These are phyloP conservation scores for Coccomyxa subellipsoidea DNA, from an alignment of 163 green algal species.

Conservation along the genomic window DNA sequence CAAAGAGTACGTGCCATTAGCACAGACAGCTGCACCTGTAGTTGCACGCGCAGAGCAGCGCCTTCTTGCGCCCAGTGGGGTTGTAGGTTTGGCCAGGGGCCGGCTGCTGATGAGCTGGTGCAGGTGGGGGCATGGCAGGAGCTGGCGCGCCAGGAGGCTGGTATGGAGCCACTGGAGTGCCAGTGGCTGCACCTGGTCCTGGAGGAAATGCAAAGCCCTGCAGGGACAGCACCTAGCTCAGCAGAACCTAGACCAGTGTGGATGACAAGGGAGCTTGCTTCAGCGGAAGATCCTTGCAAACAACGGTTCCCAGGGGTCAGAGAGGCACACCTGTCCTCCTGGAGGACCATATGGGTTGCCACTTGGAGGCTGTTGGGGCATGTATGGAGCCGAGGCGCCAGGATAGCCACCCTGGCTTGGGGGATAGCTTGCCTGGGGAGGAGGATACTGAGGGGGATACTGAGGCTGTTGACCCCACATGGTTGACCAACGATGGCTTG, in stretches of 20 bases:
- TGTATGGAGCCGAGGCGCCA: neutral
- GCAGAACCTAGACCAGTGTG: no score
- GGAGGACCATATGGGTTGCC: neutral
- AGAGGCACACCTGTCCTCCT: neutral
- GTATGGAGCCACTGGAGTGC: neutral
- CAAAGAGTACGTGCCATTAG: neutral
- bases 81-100: neutral
- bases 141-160: neutral
- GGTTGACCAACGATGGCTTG: no score
- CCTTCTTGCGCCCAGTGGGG: conserved; percentile 16
- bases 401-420: neutral
- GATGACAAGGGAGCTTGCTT: neutral
- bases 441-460: neutral
- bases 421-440: neutral
- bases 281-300: neutral
- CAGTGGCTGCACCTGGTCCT: neutral
- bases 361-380: neutral
- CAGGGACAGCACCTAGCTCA: neutral
- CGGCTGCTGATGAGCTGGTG: neutral
- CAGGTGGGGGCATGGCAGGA: neutral
- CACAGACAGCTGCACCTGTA: neutral
- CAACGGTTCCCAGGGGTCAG: neutral
- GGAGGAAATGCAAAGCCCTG: neutral
- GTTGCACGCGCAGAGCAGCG: conserved; percentile 20
- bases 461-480: neutral